phyloP scores from a whole-genome alignment of 768 basidiomycete genomes.

The Hysterangium stoloniferum region DNA sequence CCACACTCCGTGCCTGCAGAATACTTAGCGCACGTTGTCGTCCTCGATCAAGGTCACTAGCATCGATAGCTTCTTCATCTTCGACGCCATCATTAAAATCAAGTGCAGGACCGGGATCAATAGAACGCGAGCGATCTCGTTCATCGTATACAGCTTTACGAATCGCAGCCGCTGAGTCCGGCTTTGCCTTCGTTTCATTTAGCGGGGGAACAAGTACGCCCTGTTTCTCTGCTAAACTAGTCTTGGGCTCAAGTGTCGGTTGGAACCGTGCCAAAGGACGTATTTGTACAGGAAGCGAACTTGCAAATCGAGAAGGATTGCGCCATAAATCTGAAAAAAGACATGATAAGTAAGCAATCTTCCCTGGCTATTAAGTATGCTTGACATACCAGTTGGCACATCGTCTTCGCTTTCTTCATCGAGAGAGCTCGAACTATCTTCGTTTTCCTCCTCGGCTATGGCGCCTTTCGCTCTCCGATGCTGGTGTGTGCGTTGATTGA shows the following conservation, averaged over 20 bases:
- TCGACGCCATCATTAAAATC: slow-evolving; percentile 53
- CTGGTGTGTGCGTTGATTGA: slow-evolving; percentile 27
- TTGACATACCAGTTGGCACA: slow-evolving; percentile 18
- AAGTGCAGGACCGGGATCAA: slow-evolving; percentile 58
- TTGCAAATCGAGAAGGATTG: slow-evolving; percentile 26
- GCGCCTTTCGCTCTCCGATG: slow-evolving; percentile 21
- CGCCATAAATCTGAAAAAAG: slow-evolving; percentile 18
- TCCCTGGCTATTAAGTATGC: background rate
- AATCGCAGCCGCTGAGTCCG: slow-evolving; percentile 37
- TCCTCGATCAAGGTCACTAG: slow-evolving; percentile 32
- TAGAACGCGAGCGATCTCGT: slow-evolving; percentile 52
- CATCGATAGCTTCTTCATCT: slow-evolving; percentile 25
- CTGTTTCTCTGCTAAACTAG: slow-evolving; percentile 33
- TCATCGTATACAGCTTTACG: slow-evolving; percentile 61
- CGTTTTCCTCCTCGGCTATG: slow-evolving; percentile 31
- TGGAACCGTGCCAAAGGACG: slow-evolving; percentile 28
- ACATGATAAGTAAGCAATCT: too few relatives aligned
- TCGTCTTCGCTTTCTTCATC: slow-evolving; percentile 20
- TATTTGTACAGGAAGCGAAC: slow-evolving; percentile 62
- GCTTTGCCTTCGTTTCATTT: slow-evolving; percentile 13
- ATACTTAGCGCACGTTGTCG: slow-evolving; percentile 59
- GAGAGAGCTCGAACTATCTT: slow-evolving; percentile 11
- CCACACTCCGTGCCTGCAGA: slow-evolving; percentile 55
- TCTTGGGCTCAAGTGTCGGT: slow-evolving; percentile 40
- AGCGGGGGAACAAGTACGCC: slow-evolving; percentile 25